Evolutionary conservation across 2,329 filamentous ascomycete genomes (phyloP).

Genomic region (Phaeosphaeria sp.): DNA sequence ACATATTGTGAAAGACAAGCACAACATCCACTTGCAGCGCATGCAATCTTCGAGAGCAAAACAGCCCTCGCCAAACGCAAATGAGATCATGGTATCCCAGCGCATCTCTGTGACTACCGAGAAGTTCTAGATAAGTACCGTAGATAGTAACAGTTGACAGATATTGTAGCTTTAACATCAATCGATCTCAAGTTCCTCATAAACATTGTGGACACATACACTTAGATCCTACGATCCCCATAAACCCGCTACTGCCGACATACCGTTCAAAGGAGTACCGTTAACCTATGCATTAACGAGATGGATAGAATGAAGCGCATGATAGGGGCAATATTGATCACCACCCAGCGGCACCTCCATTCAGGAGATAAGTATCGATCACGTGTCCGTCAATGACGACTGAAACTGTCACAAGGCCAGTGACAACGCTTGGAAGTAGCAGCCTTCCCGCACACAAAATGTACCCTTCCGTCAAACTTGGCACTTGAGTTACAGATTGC

Average conservation of each 20-base stretch:
- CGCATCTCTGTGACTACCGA: slow-evolving; percentile 21
- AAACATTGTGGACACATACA: too few relatives aligned
- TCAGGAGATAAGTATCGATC: background rate
- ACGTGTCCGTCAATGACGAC: background rate
- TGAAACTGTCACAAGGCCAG: background rate
- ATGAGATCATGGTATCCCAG: slow-evolving; percentile 19
- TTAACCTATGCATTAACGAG: too few relatives aligned
- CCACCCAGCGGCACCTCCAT: background rate
- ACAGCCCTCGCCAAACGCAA: slow-evolving; percentile 1
- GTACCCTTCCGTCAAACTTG: background rate
- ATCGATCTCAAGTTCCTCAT: too few relatives aligned
- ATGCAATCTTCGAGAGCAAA: background rate
- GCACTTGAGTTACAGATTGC: background rate
- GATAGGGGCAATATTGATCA: too few relatives aligned
- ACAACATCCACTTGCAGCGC: slow-evolving; percentile 16
- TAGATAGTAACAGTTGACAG: background rate
- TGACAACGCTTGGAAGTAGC: too few relatives aligned
- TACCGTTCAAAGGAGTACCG: too few relatives aligned
- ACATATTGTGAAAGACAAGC: slow-evolving; percentile 8
- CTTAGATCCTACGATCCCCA: too few relatives aligned
- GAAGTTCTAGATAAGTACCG: background rate
- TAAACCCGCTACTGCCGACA: too few relatives aligned
- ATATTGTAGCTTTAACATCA: too few relatives aligned
- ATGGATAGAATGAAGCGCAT: too few relatives aligned
- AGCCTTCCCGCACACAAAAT: too few relatives aligned